Evolutionary conservation across 225 moss, liverwort and hornwort species (phyloP).

Genomic region (Rhytidiadelphus loreus): DNA sequence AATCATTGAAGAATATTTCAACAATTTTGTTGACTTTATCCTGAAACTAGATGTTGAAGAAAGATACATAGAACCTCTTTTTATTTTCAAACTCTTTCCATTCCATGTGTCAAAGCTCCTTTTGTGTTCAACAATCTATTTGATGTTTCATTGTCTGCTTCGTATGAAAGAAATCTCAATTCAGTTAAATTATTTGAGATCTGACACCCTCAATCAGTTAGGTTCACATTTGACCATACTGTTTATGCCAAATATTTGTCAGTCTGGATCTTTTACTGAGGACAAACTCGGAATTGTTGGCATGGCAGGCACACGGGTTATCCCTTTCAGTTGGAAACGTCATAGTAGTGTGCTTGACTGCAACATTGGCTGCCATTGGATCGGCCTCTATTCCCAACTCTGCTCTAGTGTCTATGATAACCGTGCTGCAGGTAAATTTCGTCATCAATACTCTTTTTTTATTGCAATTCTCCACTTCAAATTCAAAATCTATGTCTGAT

Average conservation of each 20-base stretch:
- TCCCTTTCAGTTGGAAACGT: constrained; percentile 57
- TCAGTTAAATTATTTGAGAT: not conserved
- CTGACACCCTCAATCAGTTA: not conserved
- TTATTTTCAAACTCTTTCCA: not conserved
- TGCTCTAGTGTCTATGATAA: constrained; percentile 82
- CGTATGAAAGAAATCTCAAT: not conserved
- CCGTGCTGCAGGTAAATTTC: constrained; percentile 66
- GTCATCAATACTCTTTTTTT: not conserved
- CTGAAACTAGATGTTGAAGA: not conserved
- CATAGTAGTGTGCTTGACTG: constrained; percentile 60
- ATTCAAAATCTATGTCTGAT: not conserved
- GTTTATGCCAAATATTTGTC: not conserved
- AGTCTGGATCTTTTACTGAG: not conserved
- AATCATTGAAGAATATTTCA: not conserved
- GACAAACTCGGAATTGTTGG: not conserved
- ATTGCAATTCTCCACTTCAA: not conserved
- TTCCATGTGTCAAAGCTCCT: not conserved
- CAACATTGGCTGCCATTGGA: constrained; percentile 86
- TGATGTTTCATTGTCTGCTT: not conserved
- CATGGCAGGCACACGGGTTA: constrained; percentile 62
- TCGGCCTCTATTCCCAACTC: constrained; percentile 73
- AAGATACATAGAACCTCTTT: not conserved
- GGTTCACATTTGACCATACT: not conserved
- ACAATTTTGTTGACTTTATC: not conserved
- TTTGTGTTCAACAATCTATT: not conserved